Base-by-base conservation (phyloP, 768 basidiomycete species). In the Dioszegia crocea region DNA sequence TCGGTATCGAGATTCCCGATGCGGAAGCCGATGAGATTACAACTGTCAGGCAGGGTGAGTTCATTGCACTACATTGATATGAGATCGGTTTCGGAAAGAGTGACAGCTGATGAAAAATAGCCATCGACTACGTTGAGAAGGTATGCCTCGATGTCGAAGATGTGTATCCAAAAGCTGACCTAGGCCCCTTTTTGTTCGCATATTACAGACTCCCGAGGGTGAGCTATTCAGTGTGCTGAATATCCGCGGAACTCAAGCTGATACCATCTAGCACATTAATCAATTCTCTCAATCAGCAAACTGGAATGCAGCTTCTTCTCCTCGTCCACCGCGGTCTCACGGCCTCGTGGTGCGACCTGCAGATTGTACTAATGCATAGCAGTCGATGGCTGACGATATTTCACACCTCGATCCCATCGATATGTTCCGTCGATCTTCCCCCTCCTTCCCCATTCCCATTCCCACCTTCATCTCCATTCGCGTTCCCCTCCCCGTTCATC, bases 1-100 rank as follows among this genome's bases (percentile, higher is more conserved):
- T 99, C 76, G 82, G 84, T 27, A 93, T 99, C 75, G 96, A 98
- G 79, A 99, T 99, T 71, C 94, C 96, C 16, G 96, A 99, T 72
- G 86, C 84, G 36, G 96, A 99, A 78, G 94, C 93, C 10, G 94
- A 97, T 77, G 86, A 86, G 70, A 97, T 98, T 74, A 86, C 85
- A 70, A 91, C 89, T 6, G 89, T 98, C 53, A 84, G 85, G 66
- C 88, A 97, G 78, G 94, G 93, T 92, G 71, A 56, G 83, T 74
- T 23, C n/a, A 2, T 43, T 23, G 44, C 48, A 9, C 11, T n/a
- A 8, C 26, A 3, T 24, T n/a, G 17, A 44, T n/a, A n/a, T n/a
- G n/a, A n/a, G n/a, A n/a, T n/a, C n/a, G n/a, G n/a, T n/a, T n/a
- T n/a, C n/a, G n/a, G n/a, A n/a, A n/a, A n/a, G 49, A n/a, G 11